Percentiles rank a stretch among this genome's conserved stretches.
Evolutionary conservation across 352 stramenopile species (phyloP).

Genomic region (Pythium chondricola): DNA sequence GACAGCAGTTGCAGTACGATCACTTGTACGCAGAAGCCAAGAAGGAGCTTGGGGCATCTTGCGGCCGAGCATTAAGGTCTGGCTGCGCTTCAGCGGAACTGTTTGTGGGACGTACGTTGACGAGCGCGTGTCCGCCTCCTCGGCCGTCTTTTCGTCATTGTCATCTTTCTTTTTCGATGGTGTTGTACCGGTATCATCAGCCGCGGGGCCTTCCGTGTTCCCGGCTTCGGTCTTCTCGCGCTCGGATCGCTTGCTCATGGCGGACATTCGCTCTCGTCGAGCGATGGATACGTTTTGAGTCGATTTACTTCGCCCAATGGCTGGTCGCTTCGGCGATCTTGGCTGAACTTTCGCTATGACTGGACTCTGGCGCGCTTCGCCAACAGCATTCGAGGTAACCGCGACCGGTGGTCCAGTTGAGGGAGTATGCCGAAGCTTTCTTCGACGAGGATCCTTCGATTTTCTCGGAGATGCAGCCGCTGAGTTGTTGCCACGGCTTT

Average conservation of each 20-base stretch:
- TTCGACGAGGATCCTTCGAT: not conserved
- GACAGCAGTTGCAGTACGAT: not conserved
- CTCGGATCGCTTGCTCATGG: slow-evolving; percentile 12
- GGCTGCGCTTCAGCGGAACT: slow-evolving; percentile 5
- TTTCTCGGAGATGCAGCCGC: not conserved
- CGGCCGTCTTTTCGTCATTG: slow-evolving; percentile 1
- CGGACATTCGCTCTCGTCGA: slow-evolving; percentile 22
- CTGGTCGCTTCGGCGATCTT: not conserved
- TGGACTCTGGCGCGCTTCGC: too few relatives aligned
- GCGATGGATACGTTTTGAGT: slow-evolving; percentile 26
- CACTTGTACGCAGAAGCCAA: not conserved
- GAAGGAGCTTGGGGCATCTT: not conserved
- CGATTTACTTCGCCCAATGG: slow-evolving; percentile 42
- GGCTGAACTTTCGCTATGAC: too few relatives aligned
- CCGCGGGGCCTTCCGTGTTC: not conserved
- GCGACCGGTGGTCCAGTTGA: not conserved
- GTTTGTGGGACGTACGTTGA: slow-evolving; percentile 14
- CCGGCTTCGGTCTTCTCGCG: slow-evolving; percentile 16
- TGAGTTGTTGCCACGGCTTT: not conserved
- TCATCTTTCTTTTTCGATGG: slow-evolving; percentile 6
- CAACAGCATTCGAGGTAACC: too few relatives aligned
- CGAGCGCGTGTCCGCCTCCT: not conserved
- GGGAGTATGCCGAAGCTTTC: too few relatives aligned
- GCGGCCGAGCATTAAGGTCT: slow-evolving; percentile 4
- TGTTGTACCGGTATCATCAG: not conserved